Base-by-base conservation (phyloP, 2,329 filamentous ascomycete species). In the Chalaropsis thielavioides region DNA sequence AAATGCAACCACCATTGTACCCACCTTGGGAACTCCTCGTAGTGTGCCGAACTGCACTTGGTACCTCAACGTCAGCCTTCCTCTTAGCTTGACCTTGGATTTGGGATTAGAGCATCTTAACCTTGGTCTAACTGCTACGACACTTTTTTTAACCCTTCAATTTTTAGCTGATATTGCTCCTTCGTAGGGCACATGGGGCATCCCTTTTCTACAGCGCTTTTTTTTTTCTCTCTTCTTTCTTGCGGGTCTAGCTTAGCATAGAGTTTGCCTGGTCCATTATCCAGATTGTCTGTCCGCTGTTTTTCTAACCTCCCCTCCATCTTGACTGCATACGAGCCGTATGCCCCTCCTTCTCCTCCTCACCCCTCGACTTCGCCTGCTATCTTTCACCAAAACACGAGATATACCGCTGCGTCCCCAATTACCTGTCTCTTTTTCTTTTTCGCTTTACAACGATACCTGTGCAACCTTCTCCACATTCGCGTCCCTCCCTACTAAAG, bases 391-490 rank as follows among this genome's bases (percentile, higher is more conserved):
- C 24, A 31, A 58, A 58, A 58, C 17, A 10, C 51, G 51, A 58
- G 24, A 17, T n/a, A 58, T 58, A 46, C 43, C 4, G n/a, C n/a
- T n/a, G n/a, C n/a, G n/a, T n/a, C 49, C 19, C 24, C 22, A 54
- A 24, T 19, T 24, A 11, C 22, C 10, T 27, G 24, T 17, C 15
- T 15, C 17, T 13, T 17, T 58, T 31, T 2, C 51, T 17, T 22
- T n/a, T 17, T 58, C 51, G 11, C 24, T 58, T 35, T 31, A 35
- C 51, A 51, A 51, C 15, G 17, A 58, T 27, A 58, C 51, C 27
- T n/a, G 51, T 58, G 51, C 15, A 35, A 58, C 51, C 24, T 58
- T 35, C 51, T 58, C 51, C 51, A 58, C 51, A 58, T 58, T 31
- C 24, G 27, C 27, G 24, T 58, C 51, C n/a, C 51, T 58, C 51